Evolutionary conservation across 2,329 filamentous ascomycete species (phyloP).

Genomic region (Arthrobotrys sphaeroides): DNA sequence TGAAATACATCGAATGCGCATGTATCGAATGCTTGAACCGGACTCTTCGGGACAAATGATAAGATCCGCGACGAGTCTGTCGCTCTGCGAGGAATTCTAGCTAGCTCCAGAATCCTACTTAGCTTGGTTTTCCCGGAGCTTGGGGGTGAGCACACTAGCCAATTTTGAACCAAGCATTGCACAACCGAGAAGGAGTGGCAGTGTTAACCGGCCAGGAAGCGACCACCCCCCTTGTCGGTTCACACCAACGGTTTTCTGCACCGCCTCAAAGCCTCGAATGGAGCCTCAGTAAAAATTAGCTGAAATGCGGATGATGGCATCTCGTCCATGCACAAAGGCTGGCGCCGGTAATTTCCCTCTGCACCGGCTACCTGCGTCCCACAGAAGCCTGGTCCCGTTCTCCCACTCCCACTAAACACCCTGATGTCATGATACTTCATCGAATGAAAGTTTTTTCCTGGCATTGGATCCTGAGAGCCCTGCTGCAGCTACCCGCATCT

Average conservation of each 20-base stretch:
- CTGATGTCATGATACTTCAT: conserved; percentile 48
- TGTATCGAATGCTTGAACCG: not conserved
- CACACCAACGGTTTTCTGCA: conserved; percentile 40
- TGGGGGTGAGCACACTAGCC: conserved; percentile 15
- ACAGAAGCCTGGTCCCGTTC: not conserved
- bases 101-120: conserved; percentile 29
- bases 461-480: conserved; percentile 35
- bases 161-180: too few species aligned
- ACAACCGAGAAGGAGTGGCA: conserved; percentile 36
- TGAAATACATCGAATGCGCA: not conserved
- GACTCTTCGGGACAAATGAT: too few species aligned
- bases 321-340: not conserved
- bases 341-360: not conserved
- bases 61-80: too few species aligned
- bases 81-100: too few species aligned
- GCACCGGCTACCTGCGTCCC: conserved; percentile 27
- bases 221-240: conserved; percentile 30
- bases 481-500: conserved; percentile 44
- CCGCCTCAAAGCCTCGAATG: conserved; percentile 49
- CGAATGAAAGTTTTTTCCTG: not conserved
- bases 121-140: not conserved
- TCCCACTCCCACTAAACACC: conserved; percentile 14
- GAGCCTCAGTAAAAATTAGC: conserved; percentile 41
- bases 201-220: conserved; percentile 24
- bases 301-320: conserved; percentile 30